phyloP scores from a whole-genome alignment of 805 yeast species.

The Myxozyma lipomycoides region DNA sequence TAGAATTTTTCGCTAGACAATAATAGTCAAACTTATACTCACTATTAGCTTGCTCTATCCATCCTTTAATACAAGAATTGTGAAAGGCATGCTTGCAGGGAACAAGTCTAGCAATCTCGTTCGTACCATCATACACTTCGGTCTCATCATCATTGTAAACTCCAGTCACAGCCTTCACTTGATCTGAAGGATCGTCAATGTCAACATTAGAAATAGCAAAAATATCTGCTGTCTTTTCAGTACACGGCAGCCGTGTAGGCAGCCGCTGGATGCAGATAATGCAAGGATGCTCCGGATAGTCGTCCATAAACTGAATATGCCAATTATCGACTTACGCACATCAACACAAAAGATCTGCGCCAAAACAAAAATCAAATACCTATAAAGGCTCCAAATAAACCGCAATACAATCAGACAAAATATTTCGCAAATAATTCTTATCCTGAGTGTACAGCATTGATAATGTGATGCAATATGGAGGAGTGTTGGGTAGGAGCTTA shows the following conservation, averaged over 20 bases:
- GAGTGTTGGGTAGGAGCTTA: no score
- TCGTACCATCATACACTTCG: slow-evolving; percentile 21
- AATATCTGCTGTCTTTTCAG: background rate
- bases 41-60: slow-evolving; percentile 54
- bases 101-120: slow-evolving; percentile 30
- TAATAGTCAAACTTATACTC: slow-evolving; percentile 6
- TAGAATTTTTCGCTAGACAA: background rate
- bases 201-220: background rate
- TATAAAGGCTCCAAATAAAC: no score
- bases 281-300: slow-evolving; percentile 38
- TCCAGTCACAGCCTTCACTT: background rate
- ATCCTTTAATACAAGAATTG: slow-evolving; percentile 50
- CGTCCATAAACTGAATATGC: background rate
- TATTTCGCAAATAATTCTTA: no score
- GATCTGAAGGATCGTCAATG: background rate
- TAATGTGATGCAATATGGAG: no score
- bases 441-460: no score
- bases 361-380: no score
- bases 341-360: no score
- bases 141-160: slow-evolving; percentile 5
- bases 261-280: slow-evolving; percentile 56
- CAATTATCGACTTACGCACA: background rate
- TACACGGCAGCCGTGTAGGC: slow-evolving; percentile 19
- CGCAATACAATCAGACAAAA: no score
- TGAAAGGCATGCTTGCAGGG: slow-evolving; percentile 59